A percentile compares a stretch with the other conserved stretches of the same genome.
Evolutionary conservation across 1,284 basidiomycete genomes (phyloP).

Genomic region (Mycena citricolor): DNA sequence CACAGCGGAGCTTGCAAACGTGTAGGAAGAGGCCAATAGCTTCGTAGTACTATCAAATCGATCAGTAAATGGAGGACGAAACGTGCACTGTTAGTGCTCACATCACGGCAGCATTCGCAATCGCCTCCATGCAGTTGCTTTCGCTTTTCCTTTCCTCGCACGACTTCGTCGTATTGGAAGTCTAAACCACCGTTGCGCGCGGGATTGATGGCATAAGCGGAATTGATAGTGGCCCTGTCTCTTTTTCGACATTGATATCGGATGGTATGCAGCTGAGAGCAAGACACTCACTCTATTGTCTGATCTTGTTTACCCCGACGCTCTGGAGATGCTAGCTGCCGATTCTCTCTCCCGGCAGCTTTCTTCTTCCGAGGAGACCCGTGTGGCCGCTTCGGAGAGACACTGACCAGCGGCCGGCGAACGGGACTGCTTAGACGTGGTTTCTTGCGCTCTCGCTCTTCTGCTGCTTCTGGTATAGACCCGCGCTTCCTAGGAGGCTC

Average conservation of each 20-base stretch:
- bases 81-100: constrained; percentile 38
- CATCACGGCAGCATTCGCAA: constrained; percentile 84
- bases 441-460: constrained; percentile 17
- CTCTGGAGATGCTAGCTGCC: background rate
- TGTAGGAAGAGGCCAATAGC: constrained; percentile 67
- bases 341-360: background rate
- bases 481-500: too few species aligned
- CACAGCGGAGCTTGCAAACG: constrained; percentile 68
- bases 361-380: constrained; percentile 1
- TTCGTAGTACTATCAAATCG: constrained; percentile 68
- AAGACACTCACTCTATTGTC: background rate
- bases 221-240: constrained; percentile 56
- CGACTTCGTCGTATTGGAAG: constrained; percentile 77
- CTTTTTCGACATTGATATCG: constrained; percentile 18
- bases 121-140: constrained; percentile 72
- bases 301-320: background rate
- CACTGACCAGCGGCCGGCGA: constrained; percentile 8
- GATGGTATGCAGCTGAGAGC: constrained; percentile 21
- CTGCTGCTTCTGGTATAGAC: constrained; percentile 10
- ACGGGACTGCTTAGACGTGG: constrained; percentile 19
- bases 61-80: background rate
- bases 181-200: constrained; percentile 62
- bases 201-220: constrained; percentile 67
- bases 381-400: background rate
- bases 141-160: constrained; percentile 66